Conservation (phyloP, 2,329 filamentous ascomycete species). For the Ciborinia camelliae region DNA sequence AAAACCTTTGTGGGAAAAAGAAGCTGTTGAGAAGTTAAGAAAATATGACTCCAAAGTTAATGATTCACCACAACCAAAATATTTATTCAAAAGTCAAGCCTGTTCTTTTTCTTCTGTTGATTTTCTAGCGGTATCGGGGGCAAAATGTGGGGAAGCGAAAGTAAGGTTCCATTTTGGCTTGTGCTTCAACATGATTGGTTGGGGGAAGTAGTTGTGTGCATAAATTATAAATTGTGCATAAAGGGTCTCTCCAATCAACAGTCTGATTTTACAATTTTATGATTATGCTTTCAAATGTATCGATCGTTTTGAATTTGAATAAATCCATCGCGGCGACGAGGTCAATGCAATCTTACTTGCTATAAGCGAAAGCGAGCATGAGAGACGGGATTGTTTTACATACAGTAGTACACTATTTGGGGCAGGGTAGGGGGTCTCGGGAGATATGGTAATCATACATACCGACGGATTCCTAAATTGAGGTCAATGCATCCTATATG, state of each 20-base stretch:
- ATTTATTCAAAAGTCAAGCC: background rate
- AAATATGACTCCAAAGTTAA: background rate
- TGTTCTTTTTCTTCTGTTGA: background rate
- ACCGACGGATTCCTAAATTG: no score
- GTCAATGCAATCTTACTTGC: no score
- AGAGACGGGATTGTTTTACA: no score
- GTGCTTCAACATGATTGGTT: slow-evolving; percentile 1
- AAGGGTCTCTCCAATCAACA: background rate
- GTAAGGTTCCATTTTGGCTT: background rate
- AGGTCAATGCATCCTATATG: background rate
- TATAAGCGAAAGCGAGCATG: no score
- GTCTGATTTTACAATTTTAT: background rate
- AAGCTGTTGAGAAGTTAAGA: background rate
- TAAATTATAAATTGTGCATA: background rate
- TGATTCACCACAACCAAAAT: slow-evolving; percentile 7
- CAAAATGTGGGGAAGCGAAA: slow-evolving; percentile 19
- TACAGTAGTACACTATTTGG: no score
- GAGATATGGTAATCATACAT: no score
- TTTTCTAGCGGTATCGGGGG: slow-evolving; percentile 21
- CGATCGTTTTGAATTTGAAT: background rate
- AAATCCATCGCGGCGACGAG: background rate
- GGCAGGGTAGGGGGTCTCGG: no score
- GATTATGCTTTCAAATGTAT: no score
- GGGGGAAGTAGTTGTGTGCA: no score
- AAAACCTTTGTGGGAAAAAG: background rate